Base-by-base conservation (phyloP, 768 basidiomycete genomes). In the Psilocybe subaeruginosa region DNA sequence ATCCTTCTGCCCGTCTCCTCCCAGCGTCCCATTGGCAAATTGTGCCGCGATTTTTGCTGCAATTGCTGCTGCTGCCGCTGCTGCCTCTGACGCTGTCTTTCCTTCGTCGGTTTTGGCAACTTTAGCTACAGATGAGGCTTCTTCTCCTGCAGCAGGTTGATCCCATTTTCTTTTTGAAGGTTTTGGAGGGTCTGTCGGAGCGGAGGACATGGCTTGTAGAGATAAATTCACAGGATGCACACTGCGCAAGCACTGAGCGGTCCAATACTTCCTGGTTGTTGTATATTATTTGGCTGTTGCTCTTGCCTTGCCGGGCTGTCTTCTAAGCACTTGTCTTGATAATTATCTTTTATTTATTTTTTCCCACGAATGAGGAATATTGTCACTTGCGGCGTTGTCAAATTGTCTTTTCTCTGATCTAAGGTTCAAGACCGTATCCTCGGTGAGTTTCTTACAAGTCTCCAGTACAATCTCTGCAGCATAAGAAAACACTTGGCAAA, bases 1-100 rank as follows among this genome's bases (percentile, higher is more conserved):
- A 70, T 93, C 92, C 65, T 85, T 85, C 53, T 76, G 68, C 16
- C 81, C 81, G 23, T 66, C 79, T 76, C 80, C 70, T 70, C 75
- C 72, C 67, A 80, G 56, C 69, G 79, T 61, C 63, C 81, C 66
- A 71, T 76, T 78, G 45, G 82, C 82, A 57, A 93, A 91, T 69
- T 93, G 91, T 0, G 92, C 94, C 6, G 95, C 95, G 73, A 97
- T 96, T 84, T 95, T 95, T 62, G 95, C 95, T 60, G 95, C 93
- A 64, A 95, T 94, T 46, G 93, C 93, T 8, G 91, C 91, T 1
- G 91, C 90, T 0, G 78, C 79, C 1, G 81, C 81, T 2, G 90
- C 89, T 0, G 90, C 89, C 62, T 89, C 88, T 3, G 85, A 82
- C 4, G 90, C 88, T 7, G 80, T 80, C 71, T 87, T 88, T 56